phyloP scores from a whole-genome alignment of 179 eudicot genomes.

The Sideroxylon spinosum region DNA sequence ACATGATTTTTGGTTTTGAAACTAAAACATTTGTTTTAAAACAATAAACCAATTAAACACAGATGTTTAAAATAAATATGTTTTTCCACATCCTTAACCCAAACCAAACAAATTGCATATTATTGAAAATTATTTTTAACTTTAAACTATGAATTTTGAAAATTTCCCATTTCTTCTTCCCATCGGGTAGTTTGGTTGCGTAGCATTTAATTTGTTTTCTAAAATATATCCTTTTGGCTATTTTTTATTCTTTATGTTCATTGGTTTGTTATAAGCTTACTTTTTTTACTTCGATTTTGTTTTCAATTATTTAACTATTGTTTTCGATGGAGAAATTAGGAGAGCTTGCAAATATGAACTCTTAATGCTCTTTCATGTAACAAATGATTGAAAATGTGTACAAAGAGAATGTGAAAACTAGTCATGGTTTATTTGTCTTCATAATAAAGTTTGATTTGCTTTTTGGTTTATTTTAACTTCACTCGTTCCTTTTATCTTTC shows the following conservation, averaged over 20 bases:
- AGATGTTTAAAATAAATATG: too few species aligned
- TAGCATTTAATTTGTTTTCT: neutral
- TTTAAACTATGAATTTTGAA: conserved; percentile 20
- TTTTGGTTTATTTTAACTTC: neutral
- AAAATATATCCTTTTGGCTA: conserved; percentile 20
- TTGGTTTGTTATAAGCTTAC: conserved; percentile 55
- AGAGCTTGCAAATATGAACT: conserved; percentile 30
- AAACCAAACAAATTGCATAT: too few species aligned
- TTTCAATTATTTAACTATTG: conserved; percentile 21
- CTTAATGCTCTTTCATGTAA: conserved; percentile 36
- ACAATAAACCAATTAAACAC: too few species aligned
- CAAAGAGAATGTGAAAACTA: conserved; percentile 34
- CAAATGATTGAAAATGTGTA: conserved; percentile 35
- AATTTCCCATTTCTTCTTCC: conserved; percentile 19
- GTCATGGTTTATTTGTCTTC: conserved; percentile 15
- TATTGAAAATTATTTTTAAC: too few species aligned
- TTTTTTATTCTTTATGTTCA: conserved; percentile 48
- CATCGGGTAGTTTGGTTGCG: conserved; percentile 28
- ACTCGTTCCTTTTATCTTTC: neutral
- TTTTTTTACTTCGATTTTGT: conserved; percentile 31
- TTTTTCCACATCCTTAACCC: too few species aligned
- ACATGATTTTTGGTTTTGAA: too few species aligned
- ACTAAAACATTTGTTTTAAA: too few species aligned
- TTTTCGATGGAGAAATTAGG: conserved; percentile 28
- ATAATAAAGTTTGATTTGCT: conserved; percentile 18